Evolutionary conservation across 495 filamentous ascomycete species (phyloP).

Genomic region (Cryomyces antarcticus): DNA sequence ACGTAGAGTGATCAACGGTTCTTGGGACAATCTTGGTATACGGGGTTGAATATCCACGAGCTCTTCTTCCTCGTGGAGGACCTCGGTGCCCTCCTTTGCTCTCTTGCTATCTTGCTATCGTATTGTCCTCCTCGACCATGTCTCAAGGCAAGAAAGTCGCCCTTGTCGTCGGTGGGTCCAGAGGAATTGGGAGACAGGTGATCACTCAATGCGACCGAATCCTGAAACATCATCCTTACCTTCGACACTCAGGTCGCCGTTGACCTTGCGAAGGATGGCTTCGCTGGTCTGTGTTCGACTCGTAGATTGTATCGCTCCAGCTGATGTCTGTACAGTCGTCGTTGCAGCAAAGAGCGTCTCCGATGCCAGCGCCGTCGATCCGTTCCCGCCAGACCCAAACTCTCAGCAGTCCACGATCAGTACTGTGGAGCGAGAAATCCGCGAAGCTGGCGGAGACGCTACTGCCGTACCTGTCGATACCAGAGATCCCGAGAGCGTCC

Average conservation of each 20-base stretch:
- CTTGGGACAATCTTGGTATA: too few relatives aligned
- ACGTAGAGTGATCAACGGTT: too few relatives aligned
- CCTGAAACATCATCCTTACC: too few relatives aligned
- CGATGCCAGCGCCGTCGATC: constrained; percentile 29
- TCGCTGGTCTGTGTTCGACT: constrained; percentile 25
- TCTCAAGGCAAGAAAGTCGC: constrained; percentile 29
- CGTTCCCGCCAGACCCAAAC: constrained; percentile 73
- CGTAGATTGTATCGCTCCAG: background rate
- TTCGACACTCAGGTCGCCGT: constrained; percentile 31
- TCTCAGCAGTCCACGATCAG: constrained; percentile 58
- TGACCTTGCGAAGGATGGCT: constrained; percentile 48
- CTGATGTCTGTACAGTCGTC: constrained; percentile 34
- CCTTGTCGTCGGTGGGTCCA: constrained; percentile 50
- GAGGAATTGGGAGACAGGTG: constrained; percentile 55
- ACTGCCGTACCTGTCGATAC: constrained; percentile 53
- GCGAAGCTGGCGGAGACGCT: constrained; percentile 39
- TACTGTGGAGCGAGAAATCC: constrained; percentile 66
- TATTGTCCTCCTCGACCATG: constrained; percentile 6
- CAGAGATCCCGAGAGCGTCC: constrained; percentile 39
- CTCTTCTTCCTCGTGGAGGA: too few relatives aligned
- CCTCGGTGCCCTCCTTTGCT: too few relatives aligned
- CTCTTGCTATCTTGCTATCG: background rate
- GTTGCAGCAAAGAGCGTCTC: constrained; percentile 65
- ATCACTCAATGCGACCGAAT: too few relatives aligned
- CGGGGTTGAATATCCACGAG: too few relatives aligned